Conservation (phyloP, 78 protist species). For the Chrysochromulina tobinii region DNA sequence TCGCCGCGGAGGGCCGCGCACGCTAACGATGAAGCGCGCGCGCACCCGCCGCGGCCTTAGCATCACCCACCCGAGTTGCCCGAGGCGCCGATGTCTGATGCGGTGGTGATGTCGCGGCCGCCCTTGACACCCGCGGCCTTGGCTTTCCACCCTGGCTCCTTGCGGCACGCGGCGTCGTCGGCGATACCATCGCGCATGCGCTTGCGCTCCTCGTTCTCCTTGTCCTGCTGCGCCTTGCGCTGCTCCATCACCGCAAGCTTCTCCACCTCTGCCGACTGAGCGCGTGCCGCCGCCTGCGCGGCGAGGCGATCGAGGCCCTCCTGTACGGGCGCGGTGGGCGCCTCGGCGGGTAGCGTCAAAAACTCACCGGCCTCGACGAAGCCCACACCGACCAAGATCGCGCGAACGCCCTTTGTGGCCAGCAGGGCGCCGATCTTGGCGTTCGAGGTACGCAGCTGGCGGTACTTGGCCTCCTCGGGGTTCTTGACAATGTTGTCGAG, state of each 20-base stretch:
- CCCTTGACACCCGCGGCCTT: conserved; percentile 9
- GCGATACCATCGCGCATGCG: background rate
- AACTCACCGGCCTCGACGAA: background rate
- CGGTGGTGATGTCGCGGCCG: background rate
- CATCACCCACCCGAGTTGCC: background rate
- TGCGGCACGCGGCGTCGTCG: background rate
- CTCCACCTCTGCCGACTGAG: background rate
- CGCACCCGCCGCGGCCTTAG: background rate
- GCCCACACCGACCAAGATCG: background rate
- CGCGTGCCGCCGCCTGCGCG: background rate
- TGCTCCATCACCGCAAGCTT: background rate
- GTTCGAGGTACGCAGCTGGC: background rate
- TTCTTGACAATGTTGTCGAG: background rate
- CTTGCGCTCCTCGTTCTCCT: background rate
- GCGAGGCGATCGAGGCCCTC: background rate
- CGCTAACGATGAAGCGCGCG: no score
- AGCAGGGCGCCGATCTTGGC: background rate
- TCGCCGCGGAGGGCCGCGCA: no score
- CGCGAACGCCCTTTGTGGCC: background rate
- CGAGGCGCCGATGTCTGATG: background rate
- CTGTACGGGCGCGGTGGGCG: background rate
- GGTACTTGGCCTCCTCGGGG: background rate
- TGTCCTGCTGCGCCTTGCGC: background rate
- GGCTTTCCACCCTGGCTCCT: background rate
- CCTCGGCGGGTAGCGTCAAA: background rate